Base-by-base conservation (phyloP, 1,284 basidiomycete genomes). In the Leccinum angustisporum region DNA sequence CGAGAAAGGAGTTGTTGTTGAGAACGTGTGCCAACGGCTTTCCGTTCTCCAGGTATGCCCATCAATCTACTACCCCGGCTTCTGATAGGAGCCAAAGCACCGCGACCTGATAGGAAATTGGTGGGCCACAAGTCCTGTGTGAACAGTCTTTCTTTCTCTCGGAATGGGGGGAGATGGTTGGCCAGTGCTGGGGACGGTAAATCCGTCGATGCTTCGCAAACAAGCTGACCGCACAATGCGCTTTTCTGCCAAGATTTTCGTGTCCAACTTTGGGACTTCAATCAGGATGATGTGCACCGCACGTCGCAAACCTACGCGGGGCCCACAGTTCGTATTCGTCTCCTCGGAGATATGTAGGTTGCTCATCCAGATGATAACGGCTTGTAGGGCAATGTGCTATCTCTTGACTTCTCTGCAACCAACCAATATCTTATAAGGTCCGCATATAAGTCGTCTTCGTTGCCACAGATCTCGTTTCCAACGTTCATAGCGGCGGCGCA, bases 151-250 rank as follows among this genome's bases (percentile, higher is more conserved):
- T 74, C 81, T 0, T 86, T 91, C 69, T 90, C 89, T 2, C 78
- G 78, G 3, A 77, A 80, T 7, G 82, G 83, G 46, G 88, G 88
- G 1, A 78, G 84, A 62, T 91, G 86, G 80, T 73, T 92, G 34
- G 90, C 89, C 0, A 90, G 86, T 70, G 91, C 86, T 13, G 90
- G 91, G 31, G 91, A 93, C 72, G 90, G 90, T 88, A 70, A 70
- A 59, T 79, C 66, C 10, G 13, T 59, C 31, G 21, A 61, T 58
- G 21, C 48, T 57, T 48, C 52, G 38, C 56, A 38, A 54, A 54
- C 58, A 43, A 21, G 40, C 69, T 67, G 53, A 63, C 58, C n/a
- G 36, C 57, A 51, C 21, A 52, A 43, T 31, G 8, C 33, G 46
- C 34, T 25, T 36, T 54, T 58, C 56, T 56, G 54, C 63, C 57